Conservation (phyloP, 306 rosid genomes). For the Begonia masoniana region DNA sequence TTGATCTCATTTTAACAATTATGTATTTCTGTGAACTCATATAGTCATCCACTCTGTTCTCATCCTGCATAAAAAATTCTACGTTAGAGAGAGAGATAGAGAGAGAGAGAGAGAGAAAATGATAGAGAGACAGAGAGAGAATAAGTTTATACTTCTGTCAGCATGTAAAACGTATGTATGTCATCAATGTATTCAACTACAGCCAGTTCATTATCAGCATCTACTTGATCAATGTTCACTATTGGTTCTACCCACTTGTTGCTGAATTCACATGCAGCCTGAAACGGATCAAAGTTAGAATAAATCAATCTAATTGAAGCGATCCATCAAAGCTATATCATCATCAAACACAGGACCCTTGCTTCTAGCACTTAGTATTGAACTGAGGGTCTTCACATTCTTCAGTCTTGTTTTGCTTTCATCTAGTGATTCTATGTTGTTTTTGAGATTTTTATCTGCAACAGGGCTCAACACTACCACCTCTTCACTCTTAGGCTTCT, state of each 20-base stretch:
- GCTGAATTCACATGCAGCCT: constrained; percentile 60
- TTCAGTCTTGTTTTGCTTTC: not conserved
- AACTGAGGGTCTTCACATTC: not conserved
- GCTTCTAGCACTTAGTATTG: not conserved
- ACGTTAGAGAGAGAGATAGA: not conserved
- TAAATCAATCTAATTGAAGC: not conserved
- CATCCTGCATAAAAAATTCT: constrained; percentile 26
- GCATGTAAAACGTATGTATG: constrained; percentile 45
- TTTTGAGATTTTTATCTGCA: not conserved
- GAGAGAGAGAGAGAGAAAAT: no score
- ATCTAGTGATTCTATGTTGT: not conserved
- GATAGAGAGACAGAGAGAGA: no score
- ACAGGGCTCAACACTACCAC: not conserved
- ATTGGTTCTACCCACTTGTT: constrained; percentile 27
- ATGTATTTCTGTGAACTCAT: constrained; percentile 56
- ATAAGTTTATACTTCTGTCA: constrained; percentile 34
- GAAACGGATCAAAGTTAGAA: not conserved
- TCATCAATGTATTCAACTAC: no score
- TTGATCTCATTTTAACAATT: constrained; percentile 70
- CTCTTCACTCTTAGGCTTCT: not conserved
- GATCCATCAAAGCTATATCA: not conserved
- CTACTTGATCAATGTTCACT: constrained; percentile 49
- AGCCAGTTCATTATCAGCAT: constrained; percentile 53
- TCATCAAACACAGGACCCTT: not conserved
- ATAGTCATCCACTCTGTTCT: constrained; percentile 39